A percentile compares a stretch with the other conserved stretches of the same genome.
These are phyloP conservation scores for Chytriomyces sp. DNA, from an alignment of 192 early-diverging fungal species.

Conservation along the genomic window DNA sequence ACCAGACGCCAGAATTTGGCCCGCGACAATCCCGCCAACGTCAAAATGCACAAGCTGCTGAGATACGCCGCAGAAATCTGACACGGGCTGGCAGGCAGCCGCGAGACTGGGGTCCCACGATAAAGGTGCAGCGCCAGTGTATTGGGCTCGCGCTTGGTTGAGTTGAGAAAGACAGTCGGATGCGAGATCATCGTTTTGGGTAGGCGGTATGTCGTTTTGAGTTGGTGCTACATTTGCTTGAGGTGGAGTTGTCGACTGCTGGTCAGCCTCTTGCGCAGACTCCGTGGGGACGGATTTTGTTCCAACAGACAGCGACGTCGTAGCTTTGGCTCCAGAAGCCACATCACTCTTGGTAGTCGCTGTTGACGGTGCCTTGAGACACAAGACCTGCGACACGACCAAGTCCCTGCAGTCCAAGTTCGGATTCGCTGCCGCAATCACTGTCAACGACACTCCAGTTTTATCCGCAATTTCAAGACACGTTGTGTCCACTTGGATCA, in stretches of 20 bases:
- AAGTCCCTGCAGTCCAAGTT: not conserved
- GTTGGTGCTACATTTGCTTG: not conserved
- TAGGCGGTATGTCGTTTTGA: not conserved
- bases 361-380: not conserved
- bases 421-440: not conserved
- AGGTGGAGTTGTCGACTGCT: not conserved
- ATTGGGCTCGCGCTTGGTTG: not conserved
- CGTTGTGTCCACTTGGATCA: not conserved
- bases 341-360: not conserved
- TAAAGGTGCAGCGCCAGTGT: slow-evolving; percentile 1
- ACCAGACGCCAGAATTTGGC: not conserved
- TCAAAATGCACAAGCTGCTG: not conserved
- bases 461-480: not conserved
- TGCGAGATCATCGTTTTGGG: not conserved
- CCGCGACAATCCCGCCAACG: not conserved
- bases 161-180: not conserved
- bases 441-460: not conserved
- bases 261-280: not conserved
- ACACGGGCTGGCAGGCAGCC: not conserved
- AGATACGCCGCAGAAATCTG: not conserved
- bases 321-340: not conserved
- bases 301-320: not conserved
- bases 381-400: not conserved
- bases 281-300: not conserved
- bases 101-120: not conserved